Evolutionary conservation across 257 asterid genomes (phyloP).

Genomic region (Sherardia arvensis): DNA sequence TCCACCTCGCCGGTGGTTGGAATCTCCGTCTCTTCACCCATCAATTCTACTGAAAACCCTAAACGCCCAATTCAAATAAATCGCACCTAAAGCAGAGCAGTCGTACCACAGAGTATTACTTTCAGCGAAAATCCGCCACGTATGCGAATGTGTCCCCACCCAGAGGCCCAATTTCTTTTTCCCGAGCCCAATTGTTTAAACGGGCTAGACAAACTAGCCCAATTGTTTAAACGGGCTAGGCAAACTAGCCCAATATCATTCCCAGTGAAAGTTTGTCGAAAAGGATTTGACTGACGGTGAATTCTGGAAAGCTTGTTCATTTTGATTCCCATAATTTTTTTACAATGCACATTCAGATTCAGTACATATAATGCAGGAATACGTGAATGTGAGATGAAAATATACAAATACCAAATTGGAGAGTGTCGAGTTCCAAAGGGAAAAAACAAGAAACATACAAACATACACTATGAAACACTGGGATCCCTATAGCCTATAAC

Average conservation of each 20-base stretch:
- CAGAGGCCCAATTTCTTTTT: not conserved
- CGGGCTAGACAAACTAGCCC: too few relatives aligned
- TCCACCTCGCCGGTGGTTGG: not conserved
- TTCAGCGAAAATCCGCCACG: not conserved
- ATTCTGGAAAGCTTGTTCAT: too few relatives aligned
- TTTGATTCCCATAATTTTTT: too few relatives aligned
- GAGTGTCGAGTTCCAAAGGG: not conserved
- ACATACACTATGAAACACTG: not conserved
- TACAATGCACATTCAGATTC: too few relatives aligned
- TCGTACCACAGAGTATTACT: too few relatives aligned
- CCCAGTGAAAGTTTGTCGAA: too few relatives aligned
- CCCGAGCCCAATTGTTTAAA: not conserved
- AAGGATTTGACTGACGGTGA: too few relatives aligned
- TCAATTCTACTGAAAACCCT: not conserved
- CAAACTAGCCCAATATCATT: too few relatives aligned
- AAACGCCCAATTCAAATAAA: not conserved
- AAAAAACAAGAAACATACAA: not conserved
- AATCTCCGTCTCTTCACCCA: not conserved
- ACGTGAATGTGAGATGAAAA: too few relatives aligned
- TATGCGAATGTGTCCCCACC: not conserved
- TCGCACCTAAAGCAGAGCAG: not conserved
- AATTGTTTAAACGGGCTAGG: too few relatives aligned
- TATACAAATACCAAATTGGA: not conserved
- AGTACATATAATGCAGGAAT: too few relatives aligned
- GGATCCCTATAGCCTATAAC: not conserved